Evolutionary conservation across 1,284 basidiomycete genomes (phyloP).

Genomic region (Stygiomarasmius scandens): DNA sequence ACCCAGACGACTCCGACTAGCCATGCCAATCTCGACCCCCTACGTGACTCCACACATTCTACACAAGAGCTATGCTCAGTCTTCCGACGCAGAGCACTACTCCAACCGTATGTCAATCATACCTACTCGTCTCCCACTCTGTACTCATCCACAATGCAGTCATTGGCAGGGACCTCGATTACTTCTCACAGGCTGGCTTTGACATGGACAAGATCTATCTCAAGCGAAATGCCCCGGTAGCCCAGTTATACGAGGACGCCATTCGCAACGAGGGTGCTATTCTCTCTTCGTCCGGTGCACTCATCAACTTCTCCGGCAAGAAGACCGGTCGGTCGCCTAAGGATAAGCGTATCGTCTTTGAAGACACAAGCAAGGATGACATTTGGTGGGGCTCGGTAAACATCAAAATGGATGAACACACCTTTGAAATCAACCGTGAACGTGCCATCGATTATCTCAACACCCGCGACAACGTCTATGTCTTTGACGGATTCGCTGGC

Average conservation of each 20-base stretch:
- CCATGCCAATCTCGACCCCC: slow-evolving; percentile 61
- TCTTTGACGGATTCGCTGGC: slow-evolving; percentile 97
- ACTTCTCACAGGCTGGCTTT: slow-evolving; percentile 99
- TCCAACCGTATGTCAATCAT: slow-evolving; percentile 53
- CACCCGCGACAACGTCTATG: slow-evolving; percentile 98
- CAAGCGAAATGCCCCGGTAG: slow-evolving; percentile 95
- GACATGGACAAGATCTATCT: slow-evolving; percentile 91
- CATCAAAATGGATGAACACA: slow-evolving; percentile 99
- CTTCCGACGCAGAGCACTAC: slow-evolving; percentile 62
- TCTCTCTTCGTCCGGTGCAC: slow-evolving; percentile 92
- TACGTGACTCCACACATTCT: slow-evolving; percentile 85
- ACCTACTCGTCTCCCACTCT: neutral
- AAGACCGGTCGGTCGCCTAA: slow-evolving; percentile 98
- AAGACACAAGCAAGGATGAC: slow-evolving; percentile 96
- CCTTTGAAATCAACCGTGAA: slow-evolving; percentile 99
- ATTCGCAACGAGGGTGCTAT: slow-evolving; percentile 98
- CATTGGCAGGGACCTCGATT: slow-evolving; percentile 91
- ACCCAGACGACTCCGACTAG: slow-evolving; percentile 48
- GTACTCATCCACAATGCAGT: slow-evolving; percentile 44
- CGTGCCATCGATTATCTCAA: slow-evolving; percentile 99
- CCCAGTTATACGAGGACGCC: slow-evolving; percentile 97
- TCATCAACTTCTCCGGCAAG: slow-evolving; percentile 99
- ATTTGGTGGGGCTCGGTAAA: slow-evolving; percentile 99
- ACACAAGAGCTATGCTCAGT: slow-evolving; percentile 80
- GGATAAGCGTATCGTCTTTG: slow-evolving; percentile 99